A percentile compares a stretch with the other conserved stretches of the same genome.
These are phyloP conservation scores for Populus euphratica DNA, from an alignment of 345 rosid genomes.

Conservation along the genomic window DNA sequence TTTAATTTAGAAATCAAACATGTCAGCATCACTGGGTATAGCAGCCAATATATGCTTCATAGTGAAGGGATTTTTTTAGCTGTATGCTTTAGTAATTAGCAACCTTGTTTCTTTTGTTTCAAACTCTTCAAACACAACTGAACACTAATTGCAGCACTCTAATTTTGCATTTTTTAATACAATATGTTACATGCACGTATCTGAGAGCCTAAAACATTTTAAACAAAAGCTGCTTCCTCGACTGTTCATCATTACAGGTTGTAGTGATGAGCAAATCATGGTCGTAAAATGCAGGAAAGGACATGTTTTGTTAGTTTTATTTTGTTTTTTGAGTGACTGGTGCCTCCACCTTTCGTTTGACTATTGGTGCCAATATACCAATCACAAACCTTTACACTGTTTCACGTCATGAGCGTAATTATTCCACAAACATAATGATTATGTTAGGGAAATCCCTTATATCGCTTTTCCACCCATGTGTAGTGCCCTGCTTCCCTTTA, in stretches of 20 bases:
- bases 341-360: conserved; percentile 5
- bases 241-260: conserved; percentile 1
- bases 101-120: not conserved
- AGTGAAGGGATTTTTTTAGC: not conserved
- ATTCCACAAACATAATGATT: conserved; percentile 27
- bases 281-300: conserved; percentile 2
- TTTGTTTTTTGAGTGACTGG: not conserved
- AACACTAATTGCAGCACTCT: not conserved
- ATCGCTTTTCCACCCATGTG: conserved; percentile 20
- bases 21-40: not conserved
- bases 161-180: not conserved
- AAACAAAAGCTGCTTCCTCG: not conserved
- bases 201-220: not conserved
- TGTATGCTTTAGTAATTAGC: not conserved
- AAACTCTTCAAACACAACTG: not conserved
- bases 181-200: not conserved
- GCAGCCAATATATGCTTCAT: not conserved
- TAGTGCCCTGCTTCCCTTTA: not conserved
- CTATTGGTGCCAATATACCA: conserved; percentile 7
- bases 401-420: conserved; percentile 1
- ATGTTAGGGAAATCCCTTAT: conserved; percentile 6
- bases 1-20: not conserved
- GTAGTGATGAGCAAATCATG: conserved; percentile 14
- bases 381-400: conserved; percentile 8
- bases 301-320: not conserved